A percentile compares a stretch with the other conserved stretches of the same genome.
phyloP scores from a whole-genome alignment of 495 filamentous ascomycete species.

The Wilcoxina mikolae region DNA sequence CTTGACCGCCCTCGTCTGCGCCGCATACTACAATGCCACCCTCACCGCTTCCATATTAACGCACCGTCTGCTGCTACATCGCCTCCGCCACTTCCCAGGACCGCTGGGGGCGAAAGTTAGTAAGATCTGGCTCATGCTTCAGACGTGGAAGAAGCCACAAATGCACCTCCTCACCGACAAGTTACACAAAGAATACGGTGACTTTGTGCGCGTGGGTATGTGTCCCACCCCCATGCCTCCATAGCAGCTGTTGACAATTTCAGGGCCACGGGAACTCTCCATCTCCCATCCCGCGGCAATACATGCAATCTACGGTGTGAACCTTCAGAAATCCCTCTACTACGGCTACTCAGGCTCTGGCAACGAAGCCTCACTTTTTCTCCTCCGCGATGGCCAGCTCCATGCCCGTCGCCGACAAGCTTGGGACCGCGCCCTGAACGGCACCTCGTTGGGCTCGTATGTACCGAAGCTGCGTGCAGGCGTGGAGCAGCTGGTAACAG shows the following conservation, averaged over 20 bases:
- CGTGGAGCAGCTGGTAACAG: neutral
- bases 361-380: neutral
- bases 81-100: neutral
- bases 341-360: neutral
- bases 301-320: neutral
- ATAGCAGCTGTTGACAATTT: too few species aligned
- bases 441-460: neutral
- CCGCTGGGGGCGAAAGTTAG: neutral
- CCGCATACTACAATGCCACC: too few species aligned
- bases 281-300: neutral
- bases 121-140: neutral
- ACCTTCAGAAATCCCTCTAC: neutral
- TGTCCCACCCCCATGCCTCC: too few species aligned
- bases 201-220: neutral
- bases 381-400: neutral
- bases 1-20: too few species aligned
- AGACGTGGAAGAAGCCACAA: neutral
- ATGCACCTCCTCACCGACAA: neutral
- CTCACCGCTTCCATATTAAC: too few species aligned
- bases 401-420: neutral
- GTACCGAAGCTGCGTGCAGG: neutral
- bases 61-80: too few species aligned
- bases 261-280: neutral
- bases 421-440: neutral
- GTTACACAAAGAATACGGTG: neutral